Evolutionary conservation across 805 yeast genomes (phyloP).

Genomic region (Yamadazyma ubonensis): DNA sequence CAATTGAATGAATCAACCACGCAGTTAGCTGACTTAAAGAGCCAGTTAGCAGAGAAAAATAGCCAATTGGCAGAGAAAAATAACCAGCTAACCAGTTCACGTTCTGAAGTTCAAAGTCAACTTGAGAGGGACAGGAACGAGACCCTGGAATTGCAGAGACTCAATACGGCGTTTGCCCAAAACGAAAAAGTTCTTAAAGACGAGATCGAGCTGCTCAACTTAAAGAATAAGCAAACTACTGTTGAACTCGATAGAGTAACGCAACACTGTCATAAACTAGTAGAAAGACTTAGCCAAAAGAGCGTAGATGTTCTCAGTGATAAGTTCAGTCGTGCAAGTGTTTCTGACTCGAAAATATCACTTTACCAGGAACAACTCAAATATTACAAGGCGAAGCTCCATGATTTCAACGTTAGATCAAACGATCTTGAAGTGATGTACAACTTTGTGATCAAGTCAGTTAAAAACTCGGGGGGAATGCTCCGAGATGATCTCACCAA

Average conservation of each 20-base stretch:
- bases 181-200: slow-evolving; percentile 25
- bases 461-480: slow-evolving; percentile 26
- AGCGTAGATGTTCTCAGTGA: no score
- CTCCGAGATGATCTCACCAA: slow-evolving; percentile 22
- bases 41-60: no score
- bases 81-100: neutral
- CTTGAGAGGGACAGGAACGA: slow-evolving; percentile 23
- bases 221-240: slow-evolving; percentile 24
- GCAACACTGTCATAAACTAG: slow-evolving; percentile 30
- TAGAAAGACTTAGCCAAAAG: slow-evolving; percentile 26
- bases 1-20: no score
- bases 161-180: slow-evolving; percentile 28
- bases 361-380: slow-evolving; percentile 38
- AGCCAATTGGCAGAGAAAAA: slow-evolving; percentile 2
- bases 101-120: slow-evolving; percentile 16
- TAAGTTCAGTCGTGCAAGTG: no score
- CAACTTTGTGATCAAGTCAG: slow-evolving; percentile 27
- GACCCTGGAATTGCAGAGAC: slow-evolving; percentile 25
- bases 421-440: slow-evolving; percentile 38
- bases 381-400: slow-evolving; percentile 47
- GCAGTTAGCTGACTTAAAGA: no score
- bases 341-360: neutral
- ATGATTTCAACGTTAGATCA: slow-evolving; percentile 38
- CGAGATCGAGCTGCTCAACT: slow-evolving; percentile 32
- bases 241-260: slow-evolving; percentile 31